These are phyloP conservation scores for Pichia sp. DNA, from an alignment of 1,139 yeast species.

Conservation along the genomic window DNA sequence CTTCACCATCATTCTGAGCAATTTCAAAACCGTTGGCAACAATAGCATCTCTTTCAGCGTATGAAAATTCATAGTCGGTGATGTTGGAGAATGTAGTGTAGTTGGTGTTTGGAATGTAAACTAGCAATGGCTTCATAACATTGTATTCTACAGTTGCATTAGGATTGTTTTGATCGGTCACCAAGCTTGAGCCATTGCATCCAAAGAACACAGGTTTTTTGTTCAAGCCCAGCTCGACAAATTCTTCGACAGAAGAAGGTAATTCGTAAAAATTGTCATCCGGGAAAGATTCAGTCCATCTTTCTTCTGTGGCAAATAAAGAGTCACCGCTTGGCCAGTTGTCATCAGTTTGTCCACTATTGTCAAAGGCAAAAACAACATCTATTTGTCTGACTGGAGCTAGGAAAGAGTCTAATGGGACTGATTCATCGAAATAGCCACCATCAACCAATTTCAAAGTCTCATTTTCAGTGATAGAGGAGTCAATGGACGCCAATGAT, in stretches of 20 bases:
- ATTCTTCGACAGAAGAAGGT: constrained; percentile 41
- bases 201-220: constrained; percentile 51
- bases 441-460: constrained; percentile 52
- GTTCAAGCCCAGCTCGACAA: constrained; percentile 40
- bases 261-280: constrained; percentile 45
- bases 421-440: constrained; percentile 60
- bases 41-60: constrained; percentile 41
- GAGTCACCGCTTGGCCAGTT: constrained; percentile 68
- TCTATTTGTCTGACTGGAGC: constrained; percentile 50
- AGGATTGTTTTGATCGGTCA: constrained; percentile 31
- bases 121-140: constrained; percentile 45
- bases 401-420: constrained; percentile 58
- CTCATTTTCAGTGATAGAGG: constrained; percentile 33
- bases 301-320: constrained; percentile 33
- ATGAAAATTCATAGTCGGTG: constrained; percentile 41
- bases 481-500: constrained; percentile 36
- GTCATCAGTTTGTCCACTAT: constrained; percentile 55
- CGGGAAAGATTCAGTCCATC: constrained; percentile 38
- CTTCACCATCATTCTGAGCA: constrained; percentile 39
- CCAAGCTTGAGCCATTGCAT: constrained; percentile 34
- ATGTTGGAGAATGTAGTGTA: constrained; percentile 44
- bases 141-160: constrained; percentile 31
- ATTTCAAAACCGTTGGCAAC: constrained; percentile 52
- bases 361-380: constrained; percentile 57
- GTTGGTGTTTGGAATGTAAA: constrained; percentile 52